phyloP scores from a whole-genome alignment of 495 filamentous ascomycete species.

The Hypoxylon subgilvum region DNA sequence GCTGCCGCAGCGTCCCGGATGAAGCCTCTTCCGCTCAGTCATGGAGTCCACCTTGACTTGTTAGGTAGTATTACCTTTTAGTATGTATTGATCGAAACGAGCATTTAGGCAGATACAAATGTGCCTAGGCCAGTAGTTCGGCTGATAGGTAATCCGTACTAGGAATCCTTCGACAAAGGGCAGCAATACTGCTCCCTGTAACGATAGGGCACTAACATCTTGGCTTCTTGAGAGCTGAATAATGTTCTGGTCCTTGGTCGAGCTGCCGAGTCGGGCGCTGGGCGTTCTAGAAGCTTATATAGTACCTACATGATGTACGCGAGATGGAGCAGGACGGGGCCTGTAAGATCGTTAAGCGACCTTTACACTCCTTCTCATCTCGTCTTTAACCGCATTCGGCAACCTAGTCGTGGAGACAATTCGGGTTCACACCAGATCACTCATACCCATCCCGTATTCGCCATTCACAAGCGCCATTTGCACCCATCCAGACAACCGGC shows the following conservation, averaged over 20 bases:
- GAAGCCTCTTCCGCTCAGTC: slow-evolving; percentile 14
- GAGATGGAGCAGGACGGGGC: not conserved
- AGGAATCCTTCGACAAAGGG: not conserved
- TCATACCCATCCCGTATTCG: slow-evolving; percentile 17
- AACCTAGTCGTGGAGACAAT: slow-evolving; percentile 32
- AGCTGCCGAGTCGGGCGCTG: slow-evolving; percentile 20
- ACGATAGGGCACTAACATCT: not conserved
- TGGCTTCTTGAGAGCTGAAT: slow-evolving; percentile 6
- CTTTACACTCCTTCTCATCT: not conserved
- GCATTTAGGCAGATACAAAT: not conserved
- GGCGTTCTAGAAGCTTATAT: slow-evolving; percentile 30
- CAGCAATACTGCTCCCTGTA: not conserved
- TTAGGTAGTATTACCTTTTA: too few relatives aligned
- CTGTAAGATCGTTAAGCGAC: slow-evolving; percentile 23
- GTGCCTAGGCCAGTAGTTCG: slow-evolving; percentile 18
- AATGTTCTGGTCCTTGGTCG: slow-evolving; percentile 23
- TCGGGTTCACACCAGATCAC: slow-evolving; percentile 7
- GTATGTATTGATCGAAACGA: too few relatives aligned
- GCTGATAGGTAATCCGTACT: too few relatives aligned
- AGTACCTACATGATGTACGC: too few relatives aligned
- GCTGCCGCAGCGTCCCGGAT: slow-evolving; percentile 29
- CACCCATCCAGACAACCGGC: not conserved
- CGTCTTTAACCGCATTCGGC: slow-evolving; percentile 27
- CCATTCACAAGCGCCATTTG: not conserved
- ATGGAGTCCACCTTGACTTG: too few relatives aligned